Evolutionary conservation across 1,139 yeast species (phyloP).

Genomic region (Kurtzmaniella quercitrusa): DNA sequence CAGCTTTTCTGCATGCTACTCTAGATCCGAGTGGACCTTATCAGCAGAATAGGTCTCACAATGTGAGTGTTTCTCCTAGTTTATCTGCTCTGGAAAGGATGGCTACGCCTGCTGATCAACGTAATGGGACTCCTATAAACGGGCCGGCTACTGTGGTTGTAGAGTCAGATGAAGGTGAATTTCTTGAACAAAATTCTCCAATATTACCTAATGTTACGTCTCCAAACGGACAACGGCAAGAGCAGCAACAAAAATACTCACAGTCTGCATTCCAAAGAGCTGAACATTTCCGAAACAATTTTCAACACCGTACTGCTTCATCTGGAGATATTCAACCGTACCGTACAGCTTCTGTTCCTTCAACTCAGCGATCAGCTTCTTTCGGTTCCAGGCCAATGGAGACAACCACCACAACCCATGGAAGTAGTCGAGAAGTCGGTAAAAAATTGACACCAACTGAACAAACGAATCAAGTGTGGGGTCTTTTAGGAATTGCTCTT

Average conservation of each 20-base stretch:
- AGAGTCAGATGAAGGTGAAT: no score
- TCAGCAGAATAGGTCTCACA: no score
- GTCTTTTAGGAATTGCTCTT: constrained; percentile 6
- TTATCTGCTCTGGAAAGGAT: no score
- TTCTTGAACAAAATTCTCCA: not conserved
- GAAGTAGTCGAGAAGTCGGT: not conserved
- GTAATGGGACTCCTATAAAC: no score
- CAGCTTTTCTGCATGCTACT: no score
- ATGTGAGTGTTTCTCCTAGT: no score
- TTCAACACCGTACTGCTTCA: not conserved
- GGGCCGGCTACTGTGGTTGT: no score
- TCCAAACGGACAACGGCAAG: not conserved
- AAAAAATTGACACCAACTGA: not conserved
- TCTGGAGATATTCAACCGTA: not conserved
- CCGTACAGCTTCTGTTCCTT: not conserved
- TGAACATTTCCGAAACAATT: not conserved
- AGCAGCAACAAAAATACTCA: not conserved
- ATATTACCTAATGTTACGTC: not conserved
- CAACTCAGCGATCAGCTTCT: not conserved
- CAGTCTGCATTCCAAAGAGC: constrained; percentile 1
- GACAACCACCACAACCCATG: no score
- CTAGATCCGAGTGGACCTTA: no score
- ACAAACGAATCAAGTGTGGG: not conserved
- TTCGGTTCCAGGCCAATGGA: not conserved
- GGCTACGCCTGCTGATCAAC: no score